Evolutionary conservation across 1,284 basidiomycete species (phyloP).

Genomic region (Trichosporon sp.): DNA sequence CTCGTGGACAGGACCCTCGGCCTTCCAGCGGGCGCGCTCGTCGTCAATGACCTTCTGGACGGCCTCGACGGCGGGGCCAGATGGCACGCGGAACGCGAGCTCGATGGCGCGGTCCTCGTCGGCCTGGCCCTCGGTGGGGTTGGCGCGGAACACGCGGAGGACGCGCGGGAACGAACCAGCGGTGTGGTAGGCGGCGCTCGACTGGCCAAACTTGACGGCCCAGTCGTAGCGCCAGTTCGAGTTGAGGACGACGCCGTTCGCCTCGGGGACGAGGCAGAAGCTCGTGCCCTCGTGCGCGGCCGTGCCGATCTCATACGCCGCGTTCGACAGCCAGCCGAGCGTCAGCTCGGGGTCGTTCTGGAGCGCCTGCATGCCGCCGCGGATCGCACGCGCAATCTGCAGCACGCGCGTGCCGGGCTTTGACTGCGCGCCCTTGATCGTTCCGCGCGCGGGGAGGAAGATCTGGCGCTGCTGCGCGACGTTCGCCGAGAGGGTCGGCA

Average conservation of each 20-base stretch:
- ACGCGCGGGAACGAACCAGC: constrained; percentile 18
- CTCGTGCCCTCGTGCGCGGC: constrained; percentile 18
- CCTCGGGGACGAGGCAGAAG: constrained; percentile 21
- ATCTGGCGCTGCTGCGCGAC: constrained; percentile 31
- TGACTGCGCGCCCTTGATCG: not conserved
- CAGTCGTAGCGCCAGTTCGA: constrained; percentile 31
- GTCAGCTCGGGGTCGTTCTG: constrained; percentile 16
- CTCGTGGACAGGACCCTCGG: constrained; percentile 1
- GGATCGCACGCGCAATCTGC: constrained; percentile 15
- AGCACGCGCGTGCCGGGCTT: constrained; percentile 8
- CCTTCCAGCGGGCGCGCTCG: constrained; percentile 15
- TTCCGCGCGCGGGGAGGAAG: constrained; percentile 10
- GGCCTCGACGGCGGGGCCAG: constrained; percentile 9
- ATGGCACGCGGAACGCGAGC: constrained; percentile 19
- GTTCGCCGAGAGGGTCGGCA: constrained; percentile 26
- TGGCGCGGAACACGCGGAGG: constrained; percentile 30
- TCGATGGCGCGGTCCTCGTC: constrained; percentile 15
- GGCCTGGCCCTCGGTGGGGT: constrained; percentile 15
- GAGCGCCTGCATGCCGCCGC: constrained; percentile 16
- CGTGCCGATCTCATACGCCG: constrained; percentile 13
- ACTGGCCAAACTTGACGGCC: constrained; percentile 27
- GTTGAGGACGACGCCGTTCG: constrained; percentile 25
- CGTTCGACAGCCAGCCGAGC: constrained; percentile 21
- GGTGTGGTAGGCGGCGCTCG: constrained; percentile 23
- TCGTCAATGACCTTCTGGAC: constrained; percentile 17